Base-by-base conservation (phyloP, 352 stramenopile species). In the Globisporangium splendens region DNA sequence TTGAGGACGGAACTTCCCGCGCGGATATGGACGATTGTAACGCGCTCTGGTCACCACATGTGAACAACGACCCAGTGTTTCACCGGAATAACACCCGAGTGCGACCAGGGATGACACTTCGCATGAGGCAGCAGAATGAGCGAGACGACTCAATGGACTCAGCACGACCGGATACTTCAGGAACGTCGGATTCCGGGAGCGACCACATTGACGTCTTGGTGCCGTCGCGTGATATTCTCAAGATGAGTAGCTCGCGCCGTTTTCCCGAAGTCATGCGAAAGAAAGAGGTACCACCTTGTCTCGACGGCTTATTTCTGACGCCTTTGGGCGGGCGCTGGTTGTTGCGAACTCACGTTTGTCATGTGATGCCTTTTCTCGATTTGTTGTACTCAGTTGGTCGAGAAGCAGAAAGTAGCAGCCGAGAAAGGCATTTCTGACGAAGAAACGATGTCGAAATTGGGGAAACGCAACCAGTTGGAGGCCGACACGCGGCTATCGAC, bases 351-450 rank as follows among this genome's bases (percentile, higher is more conserved):
- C 28, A 35, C 28, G 28, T 35, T n/a, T n/a, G n/a, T n/a, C n/a
- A n/a, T n/a, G n/a, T n/a, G n/a, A n/a, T n/a, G n/a, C n/a, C n/a
- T n/a, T n/a, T n/a, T n/a, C n/a, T n/a, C n/a, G n/a, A n/a, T n/a
- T n/a, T n/a, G n/a, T n/a, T n/a, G n/a, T n/a, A n/a, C n/a, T n/a
- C 58, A 93, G 83, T 63, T 88, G 69, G 72, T 55, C 2, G 80
- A 91, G 56, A 91, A 89, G 54, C 77, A 87, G 56, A 88, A 88
- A 57, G 70, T 80, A n/a, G 80, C 83, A 21, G 76, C 79, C 14
- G 83, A 93, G 65, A 82, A 83, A 28, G 83, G 83, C n/a, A 82
- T 93, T 64, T 93, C 83, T 21, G 81, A 93, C 52, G 83, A 93
- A 61, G 83, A 93, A 66, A 84, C 91, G 71, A 70, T 90, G 59